Evolutionary conservation across 2,329 filamentous ascomycete species (phyloP), one percentile per base, ranked within the genome.

Genomic region (Stagonosporopsis rhizophila): DNA sequence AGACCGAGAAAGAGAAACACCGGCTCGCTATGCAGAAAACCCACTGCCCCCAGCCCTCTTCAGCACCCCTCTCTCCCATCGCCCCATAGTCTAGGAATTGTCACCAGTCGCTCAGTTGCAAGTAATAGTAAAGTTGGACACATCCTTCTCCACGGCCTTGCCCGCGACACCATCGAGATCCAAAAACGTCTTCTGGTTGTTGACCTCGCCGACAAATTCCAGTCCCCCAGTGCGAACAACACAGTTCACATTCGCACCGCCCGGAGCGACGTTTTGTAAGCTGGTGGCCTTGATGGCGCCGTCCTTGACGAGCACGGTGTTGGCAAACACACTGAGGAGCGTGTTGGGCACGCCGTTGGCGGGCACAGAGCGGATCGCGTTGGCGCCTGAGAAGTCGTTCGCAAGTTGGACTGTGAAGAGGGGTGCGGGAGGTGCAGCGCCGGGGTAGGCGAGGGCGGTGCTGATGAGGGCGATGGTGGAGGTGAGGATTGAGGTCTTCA

Each of bases 341-440:
- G 45, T 50, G 23, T 56, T 37, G 17, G 61, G 44, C 3, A 19
- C 46, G 23, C 48, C 47, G 45, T 60, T 50, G 15, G 44, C 49
- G 27, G 40, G 22, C 19, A 67, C 54, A 7, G 53, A 53, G 38
- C 45, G 44, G 49, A 47, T 34, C 3, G 48, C 56, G 39, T 52
- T 57, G 7, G 56, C 53, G 34, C 65, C 65, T n/a, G 58, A 44
- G 34, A 58, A 19, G 50, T 67, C 65, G 52, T 67, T 64, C 58
- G 46, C 39, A 44, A 67, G 47, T 32, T 41, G 32, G 51, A 66
- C 56, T 39, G 53, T 60, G 52, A 63, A 51, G 39, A 40, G 41
- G 6, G 54, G 20, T 2, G 50, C 32, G 4, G 27, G 45, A n/a
- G 51, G 46, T 28, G 57, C 53, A 28, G 59, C 49, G 19, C 58